Evolutionary conservation across 2,329 filamentous ascomycete species (phyloP).

Genomic region (Pseudogymnoascus sp.): DNA sequence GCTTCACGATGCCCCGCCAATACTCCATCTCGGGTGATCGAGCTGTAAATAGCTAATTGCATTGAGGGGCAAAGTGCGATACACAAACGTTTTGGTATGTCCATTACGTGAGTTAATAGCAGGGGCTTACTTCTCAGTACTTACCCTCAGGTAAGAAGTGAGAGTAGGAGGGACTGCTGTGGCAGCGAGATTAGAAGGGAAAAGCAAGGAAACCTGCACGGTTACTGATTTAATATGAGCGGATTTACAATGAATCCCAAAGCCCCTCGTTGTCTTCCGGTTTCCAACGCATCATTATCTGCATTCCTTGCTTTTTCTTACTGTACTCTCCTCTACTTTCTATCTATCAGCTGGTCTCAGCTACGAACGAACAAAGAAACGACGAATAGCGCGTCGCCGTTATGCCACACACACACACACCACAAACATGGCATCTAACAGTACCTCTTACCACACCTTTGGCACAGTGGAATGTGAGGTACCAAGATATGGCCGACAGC

Average conservation of each 20-base stretch:
- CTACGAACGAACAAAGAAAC: neutral
- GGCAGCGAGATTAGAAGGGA: neutral
- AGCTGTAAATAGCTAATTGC: conserved; percentile 7
- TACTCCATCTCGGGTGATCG: neutral
- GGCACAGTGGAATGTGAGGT: neutral
- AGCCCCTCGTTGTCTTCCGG: neutral
- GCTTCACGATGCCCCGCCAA: neutral
- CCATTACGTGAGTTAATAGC: neutral
- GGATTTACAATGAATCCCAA: neutral
- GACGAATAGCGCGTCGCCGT: neutral
- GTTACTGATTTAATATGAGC: conserved; percentile 2
- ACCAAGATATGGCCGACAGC: neutral
- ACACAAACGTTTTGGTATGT: conserved; percentile 2
- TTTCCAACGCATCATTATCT: neutral
- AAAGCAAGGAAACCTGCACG: neutral
- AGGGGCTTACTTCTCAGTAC: neutral
- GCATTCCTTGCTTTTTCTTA: conserved; percentile 6
- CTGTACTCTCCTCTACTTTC: neutral
- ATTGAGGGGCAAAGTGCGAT: neutral
- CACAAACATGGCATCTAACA: neutral
- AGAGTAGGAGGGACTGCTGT: neutral
- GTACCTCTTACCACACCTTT: neutral
- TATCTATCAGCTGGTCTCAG: conserved; percentile 1
- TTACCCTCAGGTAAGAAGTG: neutral
- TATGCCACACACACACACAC: neutral